Evolutionary conservation across 2,329 filamentous ascomycete genomes (phyloP).

Genomic region (Xylariaceae sp.): DNA sequence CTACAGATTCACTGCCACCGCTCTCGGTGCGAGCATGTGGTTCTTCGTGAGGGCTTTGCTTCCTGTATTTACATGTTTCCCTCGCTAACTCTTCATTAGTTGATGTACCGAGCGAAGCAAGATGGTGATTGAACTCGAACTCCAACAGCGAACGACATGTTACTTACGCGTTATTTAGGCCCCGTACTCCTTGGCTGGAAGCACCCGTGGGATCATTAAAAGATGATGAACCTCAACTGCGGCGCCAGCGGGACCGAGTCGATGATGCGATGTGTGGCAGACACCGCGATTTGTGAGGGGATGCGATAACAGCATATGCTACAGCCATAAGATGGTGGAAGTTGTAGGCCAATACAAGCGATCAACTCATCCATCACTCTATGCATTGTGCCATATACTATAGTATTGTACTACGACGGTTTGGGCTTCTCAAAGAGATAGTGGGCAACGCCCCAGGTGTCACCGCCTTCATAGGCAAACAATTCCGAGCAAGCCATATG

Average conservation of each 20-base stretch:
- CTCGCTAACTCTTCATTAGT: constrained; percentile 51
- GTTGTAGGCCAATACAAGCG: constrained; percentile 9
- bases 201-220: constrained; percentile 95
- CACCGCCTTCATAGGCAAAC: constrained; percentile 66
- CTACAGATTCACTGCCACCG: constrained; percentile 85
- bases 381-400: constrained; percentile 16
- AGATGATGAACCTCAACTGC: constrained; percentile 23
- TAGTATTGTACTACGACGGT: constrained; percentile 13
- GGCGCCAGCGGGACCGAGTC: neutral
- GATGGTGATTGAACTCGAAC: constrained; percentile 65
- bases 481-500: constrained; percentile 72
- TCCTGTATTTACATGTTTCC: neutral
- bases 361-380: constrained; percentile 11
- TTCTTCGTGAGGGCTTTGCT: constrained; percentile 76
- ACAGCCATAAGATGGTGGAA: constrained; percentile 2
- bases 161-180: constrained; percentile 45
- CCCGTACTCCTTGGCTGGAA: constrained; percentile 87
- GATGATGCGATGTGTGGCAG: constrained; percentile 6
- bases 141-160: constrained; percentile 4
- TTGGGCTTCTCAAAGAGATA: constrained; percentile 64
- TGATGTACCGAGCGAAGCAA: constrained; percentile 96
- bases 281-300: constrained; percentile 3
- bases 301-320: constrained; percentile 5
- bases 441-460: constrained; percentile 70
- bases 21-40: constrained; percentile 96